Evolutionary conservation across 441 rosid species (phyloP), one percentile per base, ranked within the genome.

Genomic region (Eugenia klotzschiana): DNA sequence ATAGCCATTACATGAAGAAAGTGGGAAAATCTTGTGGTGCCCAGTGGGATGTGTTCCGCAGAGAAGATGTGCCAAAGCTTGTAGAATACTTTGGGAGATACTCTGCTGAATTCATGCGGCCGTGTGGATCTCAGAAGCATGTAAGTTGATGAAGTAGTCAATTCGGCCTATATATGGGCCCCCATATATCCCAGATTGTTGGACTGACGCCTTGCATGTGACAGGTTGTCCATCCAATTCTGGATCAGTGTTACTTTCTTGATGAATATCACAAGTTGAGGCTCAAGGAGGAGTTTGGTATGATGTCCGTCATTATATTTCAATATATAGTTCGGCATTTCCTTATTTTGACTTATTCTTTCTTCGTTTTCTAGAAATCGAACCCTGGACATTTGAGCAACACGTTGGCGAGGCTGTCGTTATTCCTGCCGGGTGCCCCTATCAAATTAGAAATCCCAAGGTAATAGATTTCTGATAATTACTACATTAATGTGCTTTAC

Each of bases 351-450:
- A 51, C 54, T 51, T 51, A 80, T 80, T 43, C 43, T 26, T 43
- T 29, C 43, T 80, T 23, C 43, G 54, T 51, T 51, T 80, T 80
- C 58, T 54, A 97, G 99, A 93, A 80, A 87, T 97, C 82, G 99
- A 94, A 86, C 99, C 99, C 43, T 96, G 99, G 98, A 91, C 93
- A 89, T 94, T 97, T 87, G 89, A 94, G 90, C 99, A 96, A 87
- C 94, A 93, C 87, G 93, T 94, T 51, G 99, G 98, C 82, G 99
- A 97, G 91, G 99, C 98, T 85, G 94, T 97, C 84, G 86, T 94
- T 69, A 87, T 97, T 84, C 99, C 99, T 79, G 92, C 98, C 40
- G 99, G 99, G 88, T 96, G 98, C 84, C 98, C 99, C 8, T 96
- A 94, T 88, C 99, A 97, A 90, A 90, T 91, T 81, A 93, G 90